Evolutionary conservation across 2,329 filamentous ascomycete species (phyloP).

Genomic region (Monosporascus sp.): DNA sequence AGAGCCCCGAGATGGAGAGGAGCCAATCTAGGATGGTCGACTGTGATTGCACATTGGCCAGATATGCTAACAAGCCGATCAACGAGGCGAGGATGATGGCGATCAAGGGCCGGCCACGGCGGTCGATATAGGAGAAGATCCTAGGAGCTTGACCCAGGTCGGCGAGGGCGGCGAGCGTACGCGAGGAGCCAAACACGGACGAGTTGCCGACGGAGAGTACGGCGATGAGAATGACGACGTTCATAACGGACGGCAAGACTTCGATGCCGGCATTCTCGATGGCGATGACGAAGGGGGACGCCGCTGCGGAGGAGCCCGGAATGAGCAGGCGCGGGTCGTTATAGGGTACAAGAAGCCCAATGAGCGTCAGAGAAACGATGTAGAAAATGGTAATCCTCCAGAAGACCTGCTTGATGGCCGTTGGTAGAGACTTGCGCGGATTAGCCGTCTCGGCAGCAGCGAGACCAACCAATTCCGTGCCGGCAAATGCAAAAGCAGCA

Average conservation of each 20-base stretch:
- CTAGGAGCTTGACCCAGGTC: conserved; percentile 80
- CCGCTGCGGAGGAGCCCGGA: conserved; percentile 54
- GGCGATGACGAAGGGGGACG: conserved; percentile 90
- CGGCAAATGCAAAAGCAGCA: conserved; percentile 70
- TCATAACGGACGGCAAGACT: conserved; percentile 83
- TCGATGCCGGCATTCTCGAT: conserved; percentile 76
- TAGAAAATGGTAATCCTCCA: conserved; percentile 94
- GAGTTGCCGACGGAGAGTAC: conserved; percentile 90
- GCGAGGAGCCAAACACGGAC: conserved; percentile 83
- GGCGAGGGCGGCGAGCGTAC: conserved; percentile 82
- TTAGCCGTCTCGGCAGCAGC: conserved; percentile 76
- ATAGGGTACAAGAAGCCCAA: conserved; percentile 78
- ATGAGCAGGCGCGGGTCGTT: conserved; percentile 58
- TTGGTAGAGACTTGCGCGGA: conserved; percentile 74
- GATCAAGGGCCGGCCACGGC: conserved; percentile 70
- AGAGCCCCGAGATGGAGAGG: conserved; percentile 66
- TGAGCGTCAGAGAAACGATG: conserved; percentile 71
- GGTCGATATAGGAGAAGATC: conserved; percentile 75
- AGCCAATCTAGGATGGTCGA: conserved; percentile 72
- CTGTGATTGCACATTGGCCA: conserved; percentile 60
- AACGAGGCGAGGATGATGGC: conserved; percentile 63
- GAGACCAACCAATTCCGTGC: conserved; percentile 70
- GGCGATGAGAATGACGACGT: conserved; percentile 86
- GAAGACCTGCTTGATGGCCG: conserved; percentile 88
- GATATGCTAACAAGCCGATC: conserved; percentile 71